phyloP scores from a whole-genome alignment of 2,329 filamentous ascomycete genomes.

The Cytospora paraplurivora region DNA sequence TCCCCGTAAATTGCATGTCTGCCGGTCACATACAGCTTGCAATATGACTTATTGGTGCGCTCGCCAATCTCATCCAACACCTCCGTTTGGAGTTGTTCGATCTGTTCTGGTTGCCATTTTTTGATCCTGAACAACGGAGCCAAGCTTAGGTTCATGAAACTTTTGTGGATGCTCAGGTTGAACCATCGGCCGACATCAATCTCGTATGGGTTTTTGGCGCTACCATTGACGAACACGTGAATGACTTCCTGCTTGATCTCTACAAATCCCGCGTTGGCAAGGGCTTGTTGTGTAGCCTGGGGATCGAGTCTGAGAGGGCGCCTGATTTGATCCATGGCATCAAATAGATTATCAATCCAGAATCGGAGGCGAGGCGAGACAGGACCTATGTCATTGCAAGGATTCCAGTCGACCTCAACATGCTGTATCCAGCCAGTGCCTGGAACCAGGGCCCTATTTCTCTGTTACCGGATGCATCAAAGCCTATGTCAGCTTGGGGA shows the following conservation, averaged over 20 bases:
- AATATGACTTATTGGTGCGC: conserved; percentile 70
- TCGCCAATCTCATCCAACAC: conserved; percentile 71
- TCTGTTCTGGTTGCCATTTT: conserved; percentile 61
- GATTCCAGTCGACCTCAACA: conserved; percentile 83
- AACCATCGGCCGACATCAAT: conserved; percentile 80
- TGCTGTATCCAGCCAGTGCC: conserved; percentile 79
- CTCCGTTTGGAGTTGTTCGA: conserved; percentile 61
- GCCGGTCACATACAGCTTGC: conserved; percentile 67
- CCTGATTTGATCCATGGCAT: conserved; percentile 66
- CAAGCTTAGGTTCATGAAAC: conserved; percentile 72
- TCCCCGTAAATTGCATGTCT: conserved; percentile 7
- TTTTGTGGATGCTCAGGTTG: conserved; percentile 74
- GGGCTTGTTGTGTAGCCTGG: conserved; percentile 55
- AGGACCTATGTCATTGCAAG: conserved; percentile 69
- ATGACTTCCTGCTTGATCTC: conserved; percentile 74
- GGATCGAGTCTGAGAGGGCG: conserved; percentile 65
- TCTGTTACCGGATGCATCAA: conserved; percentile 30
- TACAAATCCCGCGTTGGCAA: conserved; percentile 74
- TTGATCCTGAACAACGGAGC: conserved; percentile 70
- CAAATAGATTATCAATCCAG: conserved; percentile 71
- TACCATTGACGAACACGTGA: conserved; percentile 72
- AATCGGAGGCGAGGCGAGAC: conserved; percentile 54
- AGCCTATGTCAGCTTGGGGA: not conserved
- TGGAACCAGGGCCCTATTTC: conserved; percentile 72
- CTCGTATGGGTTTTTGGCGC: conserved; percentile 65